Percentiles rank a stretch among this genome's conserved stretches.
Conservation (phyloP, 2,329 filamentous ascomycete genomes). For the Mycogone perniciosa region DNA sequence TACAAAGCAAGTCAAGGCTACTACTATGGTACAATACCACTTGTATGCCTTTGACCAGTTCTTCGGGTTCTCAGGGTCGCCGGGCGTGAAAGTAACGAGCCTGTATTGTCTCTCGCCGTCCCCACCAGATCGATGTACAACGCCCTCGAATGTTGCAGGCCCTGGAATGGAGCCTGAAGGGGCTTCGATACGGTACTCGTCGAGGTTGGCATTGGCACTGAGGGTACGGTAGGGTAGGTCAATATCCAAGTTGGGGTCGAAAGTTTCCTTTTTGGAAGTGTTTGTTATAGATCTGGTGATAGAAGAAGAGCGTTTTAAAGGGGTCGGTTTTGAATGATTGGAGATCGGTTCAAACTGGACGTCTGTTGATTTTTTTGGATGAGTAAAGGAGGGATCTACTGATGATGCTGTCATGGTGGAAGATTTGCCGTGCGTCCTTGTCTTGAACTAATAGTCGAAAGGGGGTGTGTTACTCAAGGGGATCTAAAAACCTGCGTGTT, state of each 20-base stretch:
- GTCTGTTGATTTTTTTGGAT: neutral
- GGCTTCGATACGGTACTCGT: constrained; percentile 61
- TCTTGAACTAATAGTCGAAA: neutral
- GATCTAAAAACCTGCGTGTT: no score
- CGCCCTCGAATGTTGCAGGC: constrained; percentile 23
- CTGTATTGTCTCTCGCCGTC: constrained; percentile 32
- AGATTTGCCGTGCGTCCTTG: neutral
- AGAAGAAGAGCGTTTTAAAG: neutral
- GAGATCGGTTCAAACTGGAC: constrained; percentile 1
- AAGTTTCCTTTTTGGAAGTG: constrained; percentile 27
- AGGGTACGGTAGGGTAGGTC: constrained; percentile 63
- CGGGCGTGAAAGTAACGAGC: constrained; percentile 59
- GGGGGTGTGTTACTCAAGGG: no score
- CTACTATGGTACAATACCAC: constrained; percentile 82
- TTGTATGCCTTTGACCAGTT: constrained; percentile 76
- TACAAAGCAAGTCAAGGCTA: constrained; percentile 69
- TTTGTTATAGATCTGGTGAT: constrained; percentile 3
- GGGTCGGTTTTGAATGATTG: neutral
- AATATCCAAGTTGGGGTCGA: constrained; percentile 39
- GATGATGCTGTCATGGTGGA: constrained; percentile 2
- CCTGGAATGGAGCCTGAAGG: constrained; percentile 54
- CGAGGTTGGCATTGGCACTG: constrained; percentile 52
- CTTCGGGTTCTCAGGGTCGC: constrained; percentile 75
- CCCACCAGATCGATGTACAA: constrained; percentile 15
- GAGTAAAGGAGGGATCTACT: constrained; percentile 1